phyloP scores from a whole-genome alignment of 2,329 filamentous ascomycete genomes.

The Trichoderma sp. region DNA sequence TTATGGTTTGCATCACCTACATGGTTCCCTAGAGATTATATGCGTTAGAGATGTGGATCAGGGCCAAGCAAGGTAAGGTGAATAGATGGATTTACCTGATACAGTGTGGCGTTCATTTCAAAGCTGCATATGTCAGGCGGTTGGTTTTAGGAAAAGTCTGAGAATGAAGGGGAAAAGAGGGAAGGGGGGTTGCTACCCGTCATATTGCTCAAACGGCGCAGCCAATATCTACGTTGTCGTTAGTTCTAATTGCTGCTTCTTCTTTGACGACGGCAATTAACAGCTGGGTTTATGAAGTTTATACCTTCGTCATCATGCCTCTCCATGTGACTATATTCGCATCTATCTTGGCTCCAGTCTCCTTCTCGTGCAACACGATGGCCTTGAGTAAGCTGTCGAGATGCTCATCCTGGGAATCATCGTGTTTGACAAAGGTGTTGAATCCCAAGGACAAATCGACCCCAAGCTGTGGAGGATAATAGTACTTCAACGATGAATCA shows the following conservation, averaged over 20 bases:
- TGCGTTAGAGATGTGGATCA: not conserved
- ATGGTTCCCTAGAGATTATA: not conserved
- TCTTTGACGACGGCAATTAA: not conserved
- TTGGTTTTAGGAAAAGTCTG: not conserved
- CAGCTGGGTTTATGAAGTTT: constrained; percentile 12
- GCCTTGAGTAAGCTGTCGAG: constrained; percentile 78
- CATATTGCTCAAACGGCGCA: constrained; percentile 74
- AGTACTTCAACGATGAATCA: constrained; percentile 79
- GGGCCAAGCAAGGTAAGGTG: not conserved
- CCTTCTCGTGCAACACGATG: constrained; percentile 68
- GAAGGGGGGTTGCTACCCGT: constrained; percentile 52
- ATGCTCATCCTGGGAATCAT: constrained; percentile 82
- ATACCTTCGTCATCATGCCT: constrained; percentile 97
- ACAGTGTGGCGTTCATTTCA: constrained; percentile 91
- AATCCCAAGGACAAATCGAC: constrained; percentile 78
- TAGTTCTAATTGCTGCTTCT: not conserved
- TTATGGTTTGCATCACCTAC: not conserved
- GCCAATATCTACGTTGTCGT: constrained; percentile 69
- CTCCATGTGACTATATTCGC: constrained; percentile 88
- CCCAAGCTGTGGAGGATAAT: constrained; percentile 72
- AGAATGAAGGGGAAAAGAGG: not conserved
- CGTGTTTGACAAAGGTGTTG: constrained; percentile 75
- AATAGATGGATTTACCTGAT: constrained; percentile 63
- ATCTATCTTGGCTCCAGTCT: constrained; percentile 63
- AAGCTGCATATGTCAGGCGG: constrained; percentile 54